Evolutionary conservation across 164 flowering plant genomes (phyloP).

Genomic region (Vitis cinerea): DNA sequence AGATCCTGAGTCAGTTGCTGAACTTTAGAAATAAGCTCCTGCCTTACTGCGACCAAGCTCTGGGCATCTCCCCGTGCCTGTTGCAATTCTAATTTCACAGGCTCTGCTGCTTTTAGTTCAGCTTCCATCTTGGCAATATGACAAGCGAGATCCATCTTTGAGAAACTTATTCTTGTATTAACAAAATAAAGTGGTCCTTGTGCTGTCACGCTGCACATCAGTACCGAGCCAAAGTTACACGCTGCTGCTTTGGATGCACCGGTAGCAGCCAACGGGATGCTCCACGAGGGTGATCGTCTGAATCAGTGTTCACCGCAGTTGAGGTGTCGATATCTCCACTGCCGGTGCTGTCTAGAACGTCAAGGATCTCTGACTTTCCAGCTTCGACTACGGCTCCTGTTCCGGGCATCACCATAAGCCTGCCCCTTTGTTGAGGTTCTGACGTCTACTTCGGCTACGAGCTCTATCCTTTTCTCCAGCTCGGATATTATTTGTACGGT

Average conservation of each 20-base stretch:
- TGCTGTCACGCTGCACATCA: no score
- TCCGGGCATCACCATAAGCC: conserved; percentile 18
- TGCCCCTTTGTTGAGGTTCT: conserved; percentile 27
- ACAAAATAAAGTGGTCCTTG: no score
- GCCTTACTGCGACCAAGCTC: conserved; percentile 56
- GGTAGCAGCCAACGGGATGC: no score
- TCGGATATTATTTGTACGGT: background rate
- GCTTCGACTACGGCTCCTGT: conserved; percentile 17
- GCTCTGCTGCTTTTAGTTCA: conserved; percentile 59
- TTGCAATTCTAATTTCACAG: conserved; percentile 71
- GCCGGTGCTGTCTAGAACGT: no score
- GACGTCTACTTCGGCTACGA: conserved; percentile 24
- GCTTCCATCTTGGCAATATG: conserved; percentile 66
- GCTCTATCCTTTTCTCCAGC: no score
- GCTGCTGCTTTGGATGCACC: no score
- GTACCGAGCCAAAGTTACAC: no score
- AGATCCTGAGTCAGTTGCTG: conserved; percentile 75
- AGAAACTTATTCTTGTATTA: no score
- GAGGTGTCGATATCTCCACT: no score
- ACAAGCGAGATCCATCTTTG: no score
- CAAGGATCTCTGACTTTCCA: background rate
- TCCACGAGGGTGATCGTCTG: no score
- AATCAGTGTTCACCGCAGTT: no score
- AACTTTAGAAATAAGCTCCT: conserved; percentile 66
- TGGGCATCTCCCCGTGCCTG: conserved; percentile 81